Evolutionary conservation across 192 early-diverging fungal species (phyloP), one percentile per base, ranked within the genome.

Genomic region (Coemansia sp.): DNA sequence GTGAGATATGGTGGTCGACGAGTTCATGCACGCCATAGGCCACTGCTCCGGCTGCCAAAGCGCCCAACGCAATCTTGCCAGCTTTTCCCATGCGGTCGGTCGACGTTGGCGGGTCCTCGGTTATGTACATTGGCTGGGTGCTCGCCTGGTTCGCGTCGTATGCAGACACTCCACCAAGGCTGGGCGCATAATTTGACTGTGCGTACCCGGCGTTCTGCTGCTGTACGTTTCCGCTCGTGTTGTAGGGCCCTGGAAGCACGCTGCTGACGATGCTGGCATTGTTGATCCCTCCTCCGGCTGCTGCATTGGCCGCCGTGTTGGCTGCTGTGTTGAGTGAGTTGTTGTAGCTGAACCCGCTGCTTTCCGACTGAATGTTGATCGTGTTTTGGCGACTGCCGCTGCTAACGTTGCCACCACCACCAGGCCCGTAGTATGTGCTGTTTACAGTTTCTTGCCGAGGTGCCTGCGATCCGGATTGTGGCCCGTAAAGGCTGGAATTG

Each of bases 21-120:
- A 67, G 42, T 46, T 66, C 70, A 48, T 75, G 78, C 31, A 81
- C 70, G 30, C 78, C 78, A 39, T 81, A 81, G 26, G 73, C 78
- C 1, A 81, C 61, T 0, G 72, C 78, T 1, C 72, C 73, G 4
- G 70, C 73, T 2, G 78, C 78, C 13, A 81, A 37, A 6, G 72
- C 70, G 28, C 78, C 78, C 16, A 71, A 56, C 1, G 71, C 71
- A 1, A 63, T 18, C 29, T 73, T 74, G 26, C 77, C 77, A 5
- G 68, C 77, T 0, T 59, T 67, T 26, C 62, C 67, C 40, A 70
- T 48, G 33, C 70, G 64, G 56, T 42, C 66, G 30, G 35, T 43
- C 25, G 52, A 15, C 1, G 29, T n/a, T 2, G 10, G 12, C 53
- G 29, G 26, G 13, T 56, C 53, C 13, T 56, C 53, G 7, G 16